These are phyloP conservation scores for Trebouxiophyceae sp. DNA, from an alignment of 163 green algal species.

Conservation along the genomic window DNA sequence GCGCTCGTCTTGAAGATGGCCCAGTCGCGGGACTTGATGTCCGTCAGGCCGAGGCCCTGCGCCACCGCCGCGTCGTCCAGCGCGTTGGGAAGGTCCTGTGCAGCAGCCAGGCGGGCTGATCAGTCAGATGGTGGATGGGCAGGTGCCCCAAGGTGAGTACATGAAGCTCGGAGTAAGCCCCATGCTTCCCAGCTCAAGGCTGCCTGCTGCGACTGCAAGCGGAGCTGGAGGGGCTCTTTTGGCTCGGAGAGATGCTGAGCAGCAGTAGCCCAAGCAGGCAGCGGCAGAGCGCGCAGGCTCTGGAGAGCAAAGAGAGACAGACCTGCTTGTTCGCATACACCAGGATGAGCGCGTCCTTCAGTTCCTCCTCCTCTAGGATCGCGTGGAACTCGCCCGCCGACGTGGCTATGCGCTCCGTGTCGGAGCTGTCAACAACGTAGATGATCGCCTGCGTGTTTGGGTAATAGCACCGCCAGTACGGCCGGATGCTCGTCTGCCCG, in stretches of 20 bases:
- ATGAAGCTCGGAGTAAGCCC: too few species aligned
- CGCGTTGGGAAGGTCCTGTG: constrained; percentile 90
- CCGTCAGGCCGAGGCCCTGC: constrained; percentile 81
- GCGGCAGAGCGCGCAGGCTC: too few species aligned
- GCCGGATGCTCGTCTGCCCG: constrained; percentile 92
- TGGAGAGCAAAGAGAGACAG: too few species aligned
- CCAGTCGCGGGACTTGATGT: constrained; percentile 92
- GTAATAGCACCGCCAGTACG: constrained; percentile 99
- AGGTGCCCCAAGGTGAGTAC: too few species aligned
- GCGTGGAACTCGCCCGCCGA: constrained; percentile 93
- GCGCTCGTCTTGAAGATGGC: constrained; percentile 96
- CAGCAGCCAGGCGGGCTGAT: too few species aligned
- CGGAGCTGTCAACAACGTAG: constrained; percentile 96
- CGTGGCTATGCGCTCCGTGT: constrained; percentile 84
- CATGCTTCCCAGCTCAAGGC: too few species aligned
- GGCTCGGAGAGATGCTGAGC: too few species aligned
- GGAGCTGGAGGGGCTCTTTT: too few species aligned
- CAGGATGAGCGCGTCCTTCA: constrained; percentile 86
- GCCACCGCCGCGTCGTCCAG: constrained; percentile 85
- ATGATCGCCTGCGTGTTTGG: constrained; percentile 87
- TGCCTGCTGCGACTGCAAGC: too few species aligned
- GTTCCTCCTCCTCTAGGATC: constrained; percentile 97
- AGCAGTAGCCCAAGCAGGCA: too few species aligned
- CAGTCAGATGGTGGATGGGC: too few species aligned
- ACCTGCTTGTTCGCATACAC: constrained; percentile 99